A percentile compares a stretch with the other conserved stretches of the same genome.
These are phyloP conservation scores for Metschnikowia chrysomelidarum DNA, from an alignment of 805 yeast species.

Conservation along the genomic window DNA sequence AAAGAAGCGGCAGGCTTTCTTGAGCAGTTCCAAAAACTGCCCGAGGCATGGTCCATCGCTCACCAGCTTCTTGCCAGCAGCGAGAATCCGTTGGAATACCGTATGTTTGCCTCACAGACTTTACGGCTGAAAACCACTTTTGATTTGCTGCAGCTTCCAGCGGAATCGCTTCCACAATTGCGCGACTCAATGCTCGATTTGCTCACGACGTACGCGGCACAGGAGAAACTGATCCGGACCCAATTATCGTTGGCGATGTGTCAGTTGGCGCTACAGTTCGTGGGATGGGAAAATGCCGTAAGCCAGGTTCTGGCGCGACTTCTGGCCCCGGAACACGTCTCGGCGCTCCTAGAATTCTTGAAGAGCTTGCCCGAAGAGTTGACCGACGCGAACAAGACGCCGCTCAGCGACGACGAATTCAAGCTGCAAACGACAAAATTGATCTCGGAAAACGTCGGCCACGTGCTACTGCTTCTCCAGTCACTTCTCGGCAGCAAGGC, in stretches of 20 bases:
- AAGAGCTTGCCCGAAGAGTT: constrained; percentile 91
- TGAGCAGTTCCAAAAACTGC: constrained; percentile 80
- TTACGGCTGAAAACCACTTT: constrained; percentile 79
- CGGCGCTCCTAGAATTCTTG: constrained; percentile 70
- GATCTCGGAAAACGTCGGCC: constrained; percentile 63
- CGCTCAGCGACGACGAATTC: constrained; percentile 80
- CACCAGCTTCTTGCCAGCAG: constrained; percentile 49
- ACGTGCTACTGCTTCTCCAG: constrained; percentile 62
- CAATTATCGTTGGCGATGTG: constrained; percentile 83
- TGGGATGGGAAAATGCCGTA: constrained; percentile 70
- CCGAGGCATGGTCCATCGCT: constrained; percentile 74
- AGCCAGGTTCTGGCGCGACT: constrained; percentile 59
- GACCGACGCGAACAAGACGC: constrained; percentile 69
- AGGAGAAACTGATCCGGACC: constrained; percentile 62
- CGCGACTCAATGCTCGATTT: constrained; percentile 66
- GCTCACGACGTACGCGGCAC: constrained; percentile 42
- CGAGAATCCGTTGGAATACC: constrained; percentile 49
- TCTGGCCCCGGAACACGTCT: constrained; percentile 37
- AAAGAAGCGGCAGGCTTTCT: constrained; percentile 53
- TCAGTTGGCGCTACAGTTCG: constrained; percentile 73
- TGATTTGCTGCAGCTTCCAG: constrained; percentile 73
- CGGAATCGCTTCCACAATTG: constrained; percentile 48
- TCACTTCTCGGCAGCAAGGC: constrained; percentile 34
- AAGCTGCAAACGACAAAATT: constrained; percentile 59
- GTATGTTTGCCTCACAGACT: constrained; percentile 89